These are phyloP conservation scores for Iodosphaeria phyllophila DNA, from an alignment of 2,329 filamentous ascomycete genomes.

Conservation along the genomic window DNA sequence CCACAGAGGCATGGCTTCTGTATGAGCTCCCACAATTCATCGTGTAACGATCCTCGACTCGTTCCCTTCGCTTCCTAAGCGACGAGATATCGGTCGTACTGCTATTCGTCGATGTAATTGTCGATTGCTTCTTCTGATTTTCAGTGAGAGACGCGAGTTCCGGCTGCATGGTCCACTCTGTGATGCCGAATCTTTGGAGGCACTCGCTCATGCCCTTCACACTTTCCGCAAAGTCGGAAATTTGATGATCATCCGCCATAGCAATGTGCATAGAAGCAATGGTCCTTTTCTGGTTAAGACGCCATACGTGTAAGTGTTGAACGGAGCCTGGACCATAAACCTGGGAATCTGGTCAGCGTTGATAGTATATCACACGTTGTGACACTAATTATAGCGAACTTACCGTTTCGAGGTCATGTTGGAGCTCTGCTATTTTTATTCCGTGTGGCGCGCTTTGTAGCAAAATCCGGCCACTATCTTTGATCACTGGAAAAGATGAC, in stretches of 20 bases:
- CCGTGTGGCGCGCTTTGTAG: slow-evolving; percentile 45
- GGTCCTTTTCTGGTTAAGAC: slow-evolving; percentile 49
- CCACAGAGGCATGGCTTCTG: too few relatives aligned
- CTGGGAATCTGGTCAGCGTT: slow-evolving; percentile 17
- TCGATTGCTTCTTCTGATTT: too few relatives aligned
- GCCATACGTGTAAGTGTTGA: slow-evolving; percentile 60
- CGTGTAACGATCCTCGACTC: too few relatives aligned
- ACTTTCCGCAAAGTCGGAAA: slow-evolving; percentile 38
- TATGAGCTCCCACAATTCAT: too few relatives aligned
- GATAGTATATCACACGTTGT: too few relatives aligned
- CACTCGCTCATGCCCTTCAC: slow-evolving; percentile 47
- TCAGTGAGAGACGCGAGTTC: slow-evolving; percentile 26
- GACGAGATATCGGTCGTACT: too few relatives aligned
- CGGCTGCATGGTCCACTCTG: slow-evolving; percentile 53
- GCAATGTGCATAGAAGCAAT: slow-evolving; percentile 53
- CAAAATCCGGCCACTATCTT: slow-evolving; percentile 43
- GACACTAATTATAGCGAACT: slow-evolving; percentile 1
- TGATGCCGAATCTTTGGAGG: slow-evolving; percentile 55
- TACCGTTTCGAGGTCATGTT: slow-evolving; percentile 49
- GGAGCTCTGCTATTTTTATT: slow-evolving; percentile 41
- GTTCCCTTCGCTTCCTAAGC: too few relatives aligned
- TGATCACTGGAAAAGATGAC: slow-evolving; percentile 43
- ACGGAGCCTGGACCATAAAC: slow-evolving; percentile 48
- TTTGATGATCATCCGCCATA: slow-evolving; percentile 35
- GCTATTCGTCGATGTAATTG: too few relatives aligned